These are phyloP conservation scores for Clavispora phyllophila DNA, from an alignment of 805 yeast genomes.

Conservation along the genomic window DNA sequence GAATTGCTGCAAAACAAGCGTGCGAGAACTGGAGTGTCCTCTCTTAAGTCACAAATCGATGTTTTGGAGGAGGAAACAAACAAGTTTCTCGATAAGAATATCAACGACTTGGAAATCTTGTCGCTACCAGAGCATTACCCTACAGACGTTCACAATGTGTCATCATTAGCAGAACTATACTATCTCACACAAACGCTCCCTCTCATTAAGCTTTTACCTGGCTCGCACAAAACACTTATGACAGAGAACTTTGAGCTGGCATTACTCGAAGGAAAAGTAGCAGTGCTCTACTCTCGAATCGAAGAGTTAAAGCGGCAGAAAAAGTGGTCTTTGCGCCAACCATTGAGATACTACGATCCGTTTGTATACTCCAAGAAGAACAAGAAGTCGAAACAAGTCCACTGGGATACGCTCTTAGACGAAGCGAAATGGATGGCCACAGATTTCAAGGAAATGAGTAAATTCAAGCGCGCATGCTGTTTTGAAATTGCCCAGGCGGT, in stretches of 20 bases:
- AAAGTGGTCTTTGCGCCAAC: conserved; percentile 90
- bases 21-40: background rate
- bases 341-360: conserved; percentile 67
- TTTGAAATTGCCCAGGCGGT: conserved; percentile 67
- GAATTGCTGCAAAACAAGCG: background rate
- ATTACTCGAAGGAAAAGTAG: conserved; percentile 82
- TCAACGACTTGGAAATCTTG: conserved; percentile 32
- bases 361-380: conserved; percentile 25
- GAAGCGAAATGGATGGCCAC: conserved; percentile 84
- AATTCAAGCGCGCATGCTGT: conserved; percentile 68
- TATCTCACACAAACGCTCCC: conserved; percentile 88
- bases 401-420: conserved; percentile 67
- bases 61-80: conserved; percentile 19
- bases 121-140: conserved; percentile 41
- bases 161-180: conserved; percentile 78
- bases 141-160: conserved; percentile 33
- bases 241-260: conserved; percentile 85
- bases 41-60: conserved; percentile 18
- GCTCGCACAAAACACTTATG: conserved; percentile 80
- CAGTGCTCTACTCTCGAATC: conserved; percentile 83
- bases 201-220: conserved; percentile 69
- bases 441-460: conserved; percentile 67
- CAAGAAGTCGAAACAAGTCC: conserved; percentile 38
- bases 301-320: conserved; percentile 86
- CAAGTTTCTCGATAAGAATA: conserved; percentile 18